Base-by-base conservation (phyloP, 768 basidiomycete species). In the Leccinellum albellum region DNA sequence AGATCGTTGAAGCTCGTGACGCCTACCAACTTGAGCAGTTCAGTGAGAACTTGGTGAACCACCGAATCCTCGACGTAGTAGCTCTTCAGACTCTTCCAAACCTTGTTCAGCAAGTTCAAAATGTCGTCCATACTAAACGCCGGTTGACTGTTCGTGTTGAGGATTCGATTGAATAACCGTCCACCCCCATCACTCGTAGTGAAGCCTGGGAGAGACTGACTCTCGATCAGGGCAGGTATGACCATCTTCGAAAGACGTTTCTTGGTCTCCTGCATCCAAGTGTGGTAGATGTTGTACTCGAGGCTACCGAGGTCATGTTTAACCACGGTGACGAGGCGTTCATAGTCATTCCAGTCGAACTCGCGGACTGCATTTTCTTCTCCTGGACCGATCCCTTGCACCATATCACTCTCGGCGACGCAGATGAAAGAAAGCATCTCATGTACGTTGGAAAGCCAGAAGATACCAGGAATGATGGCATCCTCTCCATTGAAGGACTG, bases 381-480 rank as follows among this genome's bases (percentile, higher is more conserved):
- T 42, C 94, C 95, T 1, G 96, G 96, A 10, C 93, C 95, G 57
- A 98, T 98, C 23, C 97, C 97, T 70, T 98, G 94, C 9, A 94
- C 81, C 86, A 98, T 97, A 74, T 99, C 97, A 68, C 89, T 89
- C 75, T 99, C 97, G n/a, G 97, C 97, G 37, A 98, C 89, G 66
- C 91, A 96, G 68, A 98, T 96, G 75, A 98, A 99, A 6, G 97
- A 99, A 31, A 98, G 81, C 85, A 98, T 95, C 70, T 99, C 97
- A 72, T 99, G 97, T 35, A 99, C 95, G 66, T 99, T 99, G 31
- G 97, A 98, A n/a, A 99, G 79, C 97, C 97, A 99, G 81, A 91
- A 99, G 63, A 98, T 91, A 37, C 97, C 97, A 6, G 97, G 97
- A 35, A 95, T 78, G 59, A 99, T 93, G 15, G 94, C 88, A 55